Conservation (phyloP, 2,329 filamentous ascomycete genomes). For the Penicillium sp. region DNA sequence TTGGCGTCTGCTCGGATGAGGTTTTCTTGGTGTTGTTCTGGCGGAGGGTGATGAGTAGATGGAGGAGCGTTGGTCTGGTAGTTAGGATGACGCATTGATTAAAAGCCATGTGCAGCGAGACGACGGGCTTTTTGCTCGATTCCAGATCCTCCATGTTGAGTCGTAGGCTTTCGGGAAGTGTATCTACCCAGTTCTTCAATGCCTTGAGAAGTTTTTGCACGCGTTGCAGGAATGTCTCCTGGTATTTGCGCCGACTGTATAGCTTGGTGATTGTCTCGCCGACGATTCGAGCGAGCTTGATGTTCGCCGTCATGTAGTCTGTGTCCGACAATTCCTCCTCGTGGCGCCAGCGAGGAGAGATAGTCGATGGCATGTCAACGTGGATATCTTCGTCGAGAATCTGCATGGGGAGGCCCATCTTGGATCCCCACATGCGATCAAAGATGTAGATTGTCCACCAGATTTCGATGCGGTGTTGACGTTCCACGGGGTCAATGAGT, state of each 20-base stretch:
- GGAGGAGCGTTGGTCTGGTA: slow-evolving; percentile 37
- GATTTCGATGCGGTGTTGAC: slow-evolving; percentile 34
- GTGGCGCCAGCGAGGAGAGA: slow-evolving; percentile 27
- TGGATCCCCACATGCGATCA: slow-evolving; percentile 46
- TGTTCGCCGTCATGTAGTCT: slow-evolving; percentile 35
- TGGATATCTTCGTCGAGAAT: slow-evolving; percentile 47
- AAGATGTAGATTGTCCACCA: slow-evolving; percentile 40
- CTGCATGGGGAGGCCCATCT: slow-evolving; percentile 46
- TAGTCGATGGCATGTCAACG: slow-evolving; percentile 34
- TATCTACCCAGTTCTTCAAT: slow-evolving; percentile 37
- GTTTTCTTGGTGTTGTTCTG: slow-evolving; percentile 15
- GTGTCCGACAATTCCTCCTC: slow-evolving; percentile 36
- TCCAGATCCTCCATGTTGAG: slow-evolving; percentile 30
- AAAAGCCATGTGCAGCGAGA: slow-evolving; percentile 37
- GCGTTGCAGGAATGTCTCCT: slow-evolving; percentile 36
- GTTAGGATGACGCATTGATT: slow-evolving; percentile 39
- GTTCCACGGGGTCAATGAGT: slow-evolving; percentile 36
- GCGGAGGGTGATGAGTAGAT: slow-evolving; percentile 34
- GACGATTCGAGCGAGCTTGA: slow-evolving; percentile 35
- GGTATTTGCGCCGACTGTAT: slow-evolving; percentile 35
- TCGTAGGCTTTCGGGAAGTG: slow-evolving; percentile 32
- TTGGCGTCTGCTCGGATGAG: slow-evolving; percentile 2
- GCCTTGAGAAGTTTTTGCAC: slow-evolving; percentile 39
- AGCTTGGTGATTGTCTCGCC: slow-evolving; percentile 33
- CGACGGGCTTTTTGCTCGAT: slow-evolving; percentile 30